Percentiles rank a stretch among this genome's conserved stretches.
Conservation (phyloP, 2,329 filamentous ascomycete species). For the Sporothrix pallida region DNA sequence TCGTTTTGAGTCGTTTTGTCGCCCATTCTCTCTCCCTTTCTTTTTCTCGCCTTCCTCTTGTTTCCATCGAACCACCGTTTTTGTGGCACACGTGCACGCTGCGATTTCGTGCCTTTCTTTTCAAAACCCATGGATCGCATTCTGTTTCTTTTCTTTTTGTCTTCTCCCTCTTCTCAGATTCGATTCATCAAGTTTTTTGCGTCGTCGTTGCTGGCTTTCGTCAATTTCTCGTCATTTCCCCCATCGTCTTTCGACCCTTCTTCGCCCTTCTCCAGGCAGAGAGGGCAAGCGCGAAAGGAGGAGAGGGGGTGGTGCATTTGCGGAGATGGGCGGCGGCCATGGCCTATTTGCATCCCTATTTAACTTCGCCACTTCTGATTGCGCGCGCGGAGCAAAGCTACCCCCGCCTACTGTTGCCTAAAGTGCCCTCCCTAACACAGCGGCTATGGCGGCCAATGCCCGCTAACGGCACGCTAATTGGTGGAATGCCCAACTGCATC, state of each 20-base stretch:
- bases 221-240: neutral
- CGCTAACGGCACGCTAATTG: conserved; percentile 22
- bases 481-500: conserved; percentile 19
- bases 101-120: neutral
- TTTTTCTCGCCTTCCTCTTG: neutral
- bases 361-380: conserved; percentile 47
- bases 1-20: neutral
- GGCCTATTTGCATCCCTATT: conserved; percentile 62
- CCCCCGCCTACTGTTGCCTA: conserved; percentile 22
- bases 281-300: conserved; percentile 4
- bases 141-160: neutral
- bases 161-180: neutral
- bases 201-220: neutral
- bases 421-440: neutral
- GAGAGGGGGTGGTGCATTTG: conserved; percentile 46
- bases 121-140: neutral
- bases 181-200: neutral
- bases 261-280: neutral
- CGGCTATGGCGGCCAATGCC: neutral
- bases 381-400: conserved; percentile 8
- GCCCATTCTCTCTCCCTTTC: neutral
- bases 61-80: neutral
- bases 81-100: neutral
- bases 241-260: neutral
- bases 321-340: conserved; percentile 53